Evolutionary conservation across 768 basidiomycete genomes (phyloP), one percentile per base, ranked within the genome.

Genomic region (Cyclocybe cylindracea): DNA sequence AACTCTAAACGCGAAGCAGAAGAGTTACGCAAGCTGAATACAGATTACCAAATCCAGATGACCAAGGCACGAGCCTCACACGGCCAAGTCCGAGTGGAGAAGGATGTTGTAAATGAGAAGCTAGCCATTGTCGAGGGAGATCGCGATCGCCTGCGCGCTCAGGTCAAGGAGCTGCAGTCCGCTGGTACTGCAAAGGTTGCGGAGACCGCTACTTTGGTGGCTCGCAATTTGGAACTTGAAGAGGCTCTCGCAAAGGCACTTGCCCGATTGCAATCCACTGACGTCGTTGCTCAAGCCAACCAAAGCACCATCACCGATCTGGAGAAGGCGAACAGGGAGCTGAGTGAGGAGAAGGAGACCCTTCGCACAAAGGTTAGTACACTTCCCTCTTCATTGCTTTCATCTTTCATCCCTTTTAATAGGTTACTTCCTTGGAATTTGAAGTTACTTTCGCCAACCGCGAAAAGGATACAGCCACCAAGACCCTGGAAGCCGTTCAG

Each of bases 81-180:
- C 59, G 89, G 89, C 0, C 86, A 89, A 62, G 79, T 87, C 5
- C 83, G 88, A 11, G 89, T 89, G 10, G 91, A 94, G 73, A 94
- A 91, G 69, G 91, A 92, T 44, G 71, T 81, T 35, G 65, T 91
- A 41, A 68, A 61, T 16, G 87, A 91, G 56, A 87, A 87, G 55
- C 69, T 89, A 31, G 70, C 66, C 18, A 72, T 72, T 18, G 73
- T 74, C 0, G 90, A 92, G 64, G 72, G 65, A 29, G 89, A 92
- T 47, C 82, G 88, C 16, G 87, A 92, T 16, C 68, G 70, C 4
- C 65, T 89, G 39, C 79, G 79, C 38, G 56, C 62, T 2, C 82
- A 86, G 54, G 63, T 84, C 14, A 83, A 84, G 53, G 82, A 82
- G 48, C 46, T 82, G 37, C 80, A 87, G 55, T 61, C 69, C 2